A percentile compares a stretch with the other conserved stretches of the same genome.
Conservation (phyloP, 768 basidiomycete genomes). For the Kwoniella dendrophila region DNA sequence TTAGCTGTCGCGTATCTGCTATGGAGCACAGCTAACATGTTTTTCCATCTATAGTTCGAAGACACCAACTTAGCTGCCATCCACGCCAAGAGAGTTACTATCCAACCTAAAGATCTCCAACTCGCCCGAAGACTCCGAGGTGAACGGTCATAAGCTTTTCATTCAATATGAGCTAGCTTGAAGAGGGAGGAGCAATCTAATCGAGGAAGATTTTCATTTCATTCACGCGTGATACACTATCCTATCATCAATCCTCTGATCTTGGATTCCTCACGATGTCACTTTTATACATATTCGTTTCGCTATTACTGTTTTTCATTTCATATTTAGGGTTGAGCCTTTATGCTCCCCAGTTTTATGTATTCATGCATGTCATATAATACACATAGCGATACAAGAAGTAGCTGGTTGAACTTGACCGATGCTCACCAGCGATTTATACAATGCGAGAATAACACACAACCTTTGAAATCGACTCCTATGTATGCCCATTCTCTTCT, state of each 20-base stretch:
- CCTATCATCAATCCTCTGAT: background rate
- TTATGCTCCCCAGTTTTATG: conserved; percentile 20
- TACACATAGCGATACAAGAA: too few relatives aligned
- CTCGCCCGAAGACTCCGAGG: conserved; percentile 56
- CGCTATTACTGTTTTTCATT: conserved; percentile 13
- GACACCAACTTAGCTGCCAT: conserved; percentile 58
- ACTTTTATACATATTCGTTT: conserved; percentile 21
- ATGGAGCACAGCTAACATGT: background rate
- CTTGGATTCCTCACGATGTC: background rate
- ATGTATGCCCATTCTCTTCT: too few relatives aligned
- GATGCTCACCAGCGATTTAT: too few relatives aligned
- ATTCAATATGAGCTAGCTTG: background rate
- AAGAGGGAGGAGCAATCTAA: background rate
- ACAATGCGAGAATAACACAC: too few relatives aligned
- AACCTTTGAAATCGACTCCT: too few relatives aligned
- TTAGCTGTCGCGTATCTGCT: conserved; percentile 47
- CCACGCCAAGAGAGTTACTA: conserved; percentile 69
- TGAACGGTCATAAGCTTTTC: conserved; percentile 43
- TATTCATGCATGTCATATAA: conserved; percentile 17
- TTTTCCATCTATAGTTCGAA: conserved; percentile 40
- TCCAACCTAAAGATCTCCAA: conserved; percentile 64
- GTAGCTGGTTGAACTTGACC: too few relatives aligned
- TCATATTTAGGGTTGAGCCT: conserved; percentile 20
- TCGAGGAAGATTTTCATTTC: background rate
- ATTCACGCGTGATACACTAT: conserved; percentile 9